These are phyloP conservation scores for Eucommia ulmoides DNA, from an alignment of 257 asterid genomes.

Conservation along the genomic window DNA sequence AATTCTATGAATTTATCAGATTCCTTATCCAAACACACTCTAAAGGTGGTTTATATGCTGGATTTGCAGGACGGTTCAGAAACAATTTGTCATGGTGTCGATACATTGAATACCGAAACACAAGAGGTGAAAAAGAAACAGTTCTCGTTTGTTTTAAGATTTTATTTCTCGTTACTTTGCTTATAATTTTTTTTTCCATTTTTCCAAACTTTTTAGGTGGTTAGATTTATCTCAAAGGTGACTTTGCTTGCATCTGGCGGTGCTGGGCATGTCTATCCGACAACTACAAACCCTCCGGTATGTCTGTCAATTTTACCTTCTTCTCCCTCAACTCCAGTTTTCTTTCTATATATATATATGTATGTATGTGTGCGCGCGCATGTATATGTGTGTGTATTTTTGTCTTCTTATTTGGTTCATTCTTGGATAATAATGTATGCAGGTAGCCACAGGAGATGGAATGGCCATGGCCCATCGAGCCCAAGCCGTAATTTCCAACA, in stretches of 20 bases:
- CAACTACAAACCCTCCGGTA: conserved; percentile 94
- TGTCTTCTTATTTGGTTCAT: conserved; percentile 1
- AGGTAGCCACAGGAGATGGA: conserved; percentile 99
- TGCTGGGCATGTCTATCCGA: conserved; percentile 97
- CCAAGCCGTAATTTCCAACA: conserved; percentile 85
- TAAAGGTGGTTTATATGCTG: conserved; percentile 8
- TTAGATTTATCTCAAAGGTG: conserved; percentile 82
- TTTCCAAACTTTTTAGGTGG: conserved; percentile 42
- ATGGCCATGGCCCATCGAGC: conserved; percentile 99
- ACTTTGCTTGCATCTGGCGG: conserved; percentile 97
- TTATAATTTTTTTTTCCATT: conserved; percentile 4
- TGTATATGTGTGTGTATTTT: too few relatives aligned
- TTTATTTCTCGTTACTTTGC: background rate
- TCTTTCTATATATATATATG: too few relatives aligned
- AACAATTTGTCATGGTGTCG: conserved; percentile 78
- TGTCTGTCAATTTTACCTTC: too few relatives aligned
- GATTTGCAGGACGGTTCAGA: conserved; percentile 67
- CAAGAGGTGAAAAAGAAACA: conserved; percentile 41
- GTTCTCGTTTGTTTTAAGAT: conserved; percentile 3
- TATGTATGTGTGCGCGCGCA: too few relatives aligned
- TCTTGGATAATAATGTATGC: background rate
- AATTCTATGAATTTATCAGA: too few relatives aligned
- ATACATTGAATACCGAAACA: conserved; percentile 71
- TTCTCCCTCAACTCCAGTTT: too few relatives aligned
- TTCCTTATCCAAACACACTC: too few relatives aligned